Base-by-base conservation (phyloP, 2,329 filamentous ascomycete genomes). In the Aspergillus neotritici region DNA sequence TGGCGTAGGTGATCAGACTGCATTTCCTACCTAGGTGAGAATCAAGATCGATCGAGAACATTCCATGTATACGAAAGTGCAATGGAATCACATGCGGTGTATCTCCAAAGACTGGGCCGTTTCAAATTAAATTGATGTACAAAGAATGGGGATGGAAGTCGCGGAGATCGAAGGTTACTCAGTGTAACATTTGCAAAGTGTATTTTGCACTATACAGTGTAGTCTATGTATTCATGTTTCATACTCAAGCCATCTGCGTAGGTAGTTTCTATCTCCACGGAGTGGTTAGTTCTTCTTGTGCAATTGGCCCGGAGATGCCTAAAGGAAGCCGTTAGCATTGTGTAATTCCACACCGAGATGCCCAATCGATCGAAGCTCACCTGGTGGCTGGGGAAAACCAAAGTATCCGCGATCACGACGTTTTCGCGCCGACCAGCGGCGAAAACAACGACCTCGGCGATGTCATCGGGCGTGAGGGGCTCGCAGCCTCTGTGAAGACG, bases 381-480 rank as follows among this genome's bases (percentile, higher is more conserved):
- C 78, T 96, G 90, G 63, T 95, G 89, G 58, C 84, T 93, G 4
- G 90, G 90, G 68, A 85, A 95, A 41, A 96, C 74, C 48, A 96
- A 69, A 5, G 87, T 85, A 68, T 96, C 90, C 14, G 90, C 90
- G 54, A 96, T 68, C 14, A 95, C 87, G 4, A 95, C 87, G 63
- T 96, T 96, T 70, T 95, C 87, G 55, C 84, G 80, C 57, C 90
- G 79, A 3, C 85, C 84, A 4, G 86, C 88, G 2, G 85, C 77
- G 62, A 95, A 96, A 6, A 96, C 89, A 29, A 95, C 76, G 25
- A 94, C 77, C 70, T 96, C 90, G 10, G 90, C 90, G 60, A 96
- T 89, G 60, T 96, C 90, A 38, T 93, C 87, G 0, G 86, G 86
- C 0, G 88, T 94, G 54, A 96, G 73, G 32, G 90, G 89, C 53